Evolutionary conservation across 1,284 basidiomycete genomes (phyloP).

Genomic region (Papiliotrema flavescens): DNA sequence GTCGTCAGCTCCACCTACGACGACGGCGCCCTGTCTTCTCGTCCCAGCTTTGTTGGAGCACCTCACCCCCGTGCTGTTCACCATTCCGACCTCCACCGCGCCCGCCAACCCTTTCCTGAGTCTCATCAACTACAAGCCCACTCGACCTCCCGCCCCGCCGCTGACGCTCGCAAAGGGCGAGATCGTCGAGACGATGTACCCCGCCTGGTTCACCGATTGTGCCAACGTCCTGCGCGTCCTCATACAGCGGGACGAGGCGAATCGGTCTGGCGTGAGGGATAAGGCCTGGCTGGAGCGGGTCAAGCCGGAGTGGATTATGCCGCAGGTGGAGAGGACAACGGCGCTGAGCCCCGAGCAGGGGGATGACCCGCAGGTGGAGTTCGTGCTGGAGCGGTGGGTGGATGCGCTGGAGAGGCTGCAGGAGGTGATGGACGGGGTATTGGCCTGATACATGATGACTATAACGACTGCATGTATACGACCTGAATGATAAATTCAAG

Average conservation of each 20-base stretch:
- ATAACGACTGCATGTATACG: too few species aligned
- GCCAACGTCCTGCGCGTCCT: slow-evolving; percentile 20
- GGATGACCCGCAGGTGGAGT: background rate
- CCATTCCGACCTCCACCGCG: slow-evolving; percentile 6
- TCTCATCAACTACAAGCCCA: background rate
- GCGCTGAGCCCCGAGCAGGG: background rate
- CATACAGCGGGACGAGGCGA: slow-evolving; percentile 5
- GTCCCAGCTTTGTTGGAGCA: background rate
- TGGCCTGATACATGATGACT: background rate
- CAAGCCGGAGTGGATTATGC: background rate
- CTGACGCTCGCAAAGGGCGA: slow-evolving; percentile 13
- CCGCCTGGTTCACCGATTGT: slow-evolving; percentile 30
- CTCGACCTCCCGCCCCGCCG: background rate
- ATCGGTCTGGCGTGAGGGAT: slow-evolving; percentile 2
- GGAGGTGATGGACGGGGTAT: background rate
- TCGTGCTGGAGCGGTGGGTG: slow-evolving; percentile 4
- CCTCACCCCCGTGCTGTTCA: slow-evolving; percentile 20
- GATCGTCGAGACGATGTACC: slow-evolving; percentile 20
- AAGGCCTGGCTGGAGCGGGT: background rate
- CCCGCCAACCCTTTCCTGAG: background rate
- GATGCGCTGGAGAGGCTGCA: slow-evolving; percentile 7
- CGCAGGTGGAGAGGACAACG: background rate
- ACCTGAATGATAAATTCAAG: too few species aligned
- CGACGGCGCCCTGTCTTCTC: slow-evolving; percentile 7
- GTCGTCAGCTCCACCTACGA: background rate